A percentile compares a stretch with the other conserved stretches of the same genome.
phyloP scores from a whole-genome alignment of 176 grass and related monocot species.

The Tuctoria greenei region DNA sequence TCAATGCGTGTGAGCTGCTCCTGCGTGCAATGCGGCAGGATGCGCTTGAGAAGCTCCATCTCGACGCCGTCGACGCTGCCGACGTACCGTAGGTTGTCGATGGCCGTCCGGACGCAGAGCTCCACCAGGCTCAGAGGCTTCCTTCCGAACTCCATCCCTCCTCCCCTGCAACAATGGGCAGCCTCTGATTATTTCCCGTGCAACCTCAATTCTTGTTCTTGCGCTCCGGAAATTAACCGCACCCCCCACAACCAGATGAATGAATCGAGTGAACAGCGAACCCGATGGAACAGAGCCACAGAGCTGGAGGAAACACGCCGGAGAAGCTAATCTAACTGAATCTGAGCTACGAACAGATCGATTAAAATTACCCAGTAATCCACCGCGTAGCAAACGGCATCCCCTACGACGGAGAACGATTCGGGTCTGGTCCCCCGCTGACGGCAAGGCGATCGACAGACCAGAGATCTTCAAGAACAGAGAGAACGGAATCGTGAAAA shows the following conservation, averaged over 20 bases:
- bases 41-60: slow-evolving; percentile 41
- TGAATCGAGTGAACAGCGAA: neutral
- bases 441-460: neutral
- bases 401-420: neutral
- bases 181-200: neutral
- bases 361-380: too few relatives aligned
- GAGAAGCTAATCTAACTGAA: neutral
- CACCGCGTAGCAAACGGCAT: neutral
- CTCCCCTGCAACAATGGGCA: neutral
- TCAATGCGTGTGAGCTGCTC: slow-evolving; percentile 35
- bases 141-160: slow-evolving; percentile 44
- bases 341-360: neutral
- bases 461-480: neutral
- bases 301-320: neutral
- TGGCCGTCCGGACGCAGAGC: slow-evolving; percentile 38
- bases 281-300: neutral
- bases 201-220: neutral
- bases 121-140: slow-evolving; percentile 50
- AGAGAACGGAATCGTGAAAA: neutral
- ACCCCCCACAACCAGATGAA: too few relatives aligned
- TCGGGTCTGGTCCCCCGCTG: neutral
- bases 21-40: slow-evolving; percentile 54
- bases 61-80: slow-evolving; percentile 34
- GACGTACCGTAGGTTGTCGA: slow-evolving; percentile 42
- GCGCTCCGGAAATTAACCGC: neutral